Percentiles rank a stretch among this genome's conserved stretches.
Conservation (phyloP, 2,329 filamentous ascomycete species). For the Claviceps spartinae region DNA sequence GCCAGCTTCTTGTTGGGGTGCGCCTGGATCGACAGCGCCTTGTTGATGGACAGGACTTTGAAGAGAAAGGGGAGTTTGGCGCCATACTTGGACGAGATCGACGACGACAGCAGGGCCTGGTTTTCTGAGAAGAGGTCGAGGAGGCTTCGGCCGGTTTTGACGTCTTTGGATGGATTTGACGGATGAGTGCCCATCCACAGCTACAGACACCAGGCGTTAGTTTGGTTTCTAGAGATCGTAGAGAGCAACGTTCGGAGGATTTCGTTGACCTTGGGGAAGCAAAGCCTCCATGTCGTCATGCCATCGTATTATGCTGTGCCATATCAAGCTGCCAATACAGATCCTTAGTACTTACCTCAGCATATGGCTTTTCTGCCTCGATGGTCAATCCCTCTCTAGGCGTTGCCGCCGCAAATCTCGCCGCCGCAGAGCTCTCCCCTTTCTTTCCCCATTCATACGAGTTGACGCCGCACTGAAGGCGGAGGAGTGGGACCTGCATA, state of each 20-base stretch:
- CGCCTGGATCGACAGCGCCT: constrained; percentile 92
- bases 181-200: constrained; percentile 99
- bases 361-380: constrained; percentile 80
- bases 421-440: constrained; percentile 74
- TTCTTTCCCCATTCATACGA: constrained; percentile 99
- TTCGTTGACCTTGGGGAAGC: no score
- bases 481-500: constrained; percentile 70
- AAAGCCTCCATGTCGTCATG: no score
- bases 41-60: constrained; percentile 93
- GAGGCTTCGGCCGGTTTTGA: constrained; percentile 70
- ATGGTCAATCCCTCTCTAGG: constrained; percentile 61
- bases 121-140: constrained; percentile 83
- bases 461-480: constrained; percentile 84
- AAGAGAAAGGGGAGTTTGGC: constrained; percentile 87
- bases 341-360: constrained; percentile 48
- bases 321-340: no score
- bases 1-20: constrained; percentile 90
- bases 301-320: no score
- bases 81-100: constrained; percentile 62
- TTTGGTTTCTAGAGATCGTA: background rate
- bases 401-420: constrained; percentile 78
- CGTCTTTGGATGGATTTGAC: constrained; percentile 83
- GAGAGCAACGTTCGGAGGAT: no score
- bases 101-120: constrained; percentile 60
- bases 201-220: constrained; percentile 28